A percentile compares a stretch with the other conserved stretches of the same genome.
phyloP scores from a whole-genome alignment of 192 early-diverging fungal genomes.

The Backusella liffmaniae region DNA sequence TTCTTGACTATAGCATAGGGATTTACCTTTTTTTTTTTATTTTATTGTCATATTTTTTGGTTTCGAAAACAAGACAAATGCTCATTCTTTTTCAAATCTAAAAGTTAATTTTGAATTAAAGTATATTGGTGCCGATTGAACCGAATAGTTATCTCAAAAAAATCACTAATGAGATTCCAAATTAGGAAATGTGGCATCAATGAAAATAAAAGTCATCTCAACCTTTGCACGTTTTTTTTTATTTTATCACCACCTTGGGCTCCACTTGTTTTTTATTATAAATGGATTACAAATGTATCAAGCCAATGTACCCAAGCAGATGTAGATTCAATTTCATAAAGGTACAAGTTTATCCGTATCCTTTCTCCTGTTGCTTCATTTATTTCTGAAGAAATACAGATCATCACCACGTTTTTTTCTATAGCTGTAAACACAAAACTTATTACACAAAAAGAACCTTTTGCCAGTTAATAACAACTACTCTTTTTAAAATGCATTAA shows the following conservation, averaged over 20 bases:
- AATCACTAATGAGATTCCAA: background rate
- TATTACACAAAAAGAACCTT: background rate
- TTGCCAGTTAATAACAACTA: too few relatives aligned
- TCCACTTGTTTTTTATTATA: background rate
- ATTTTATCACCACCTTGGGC: background rate
- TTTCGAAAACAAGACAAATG: too few relatives aligned
- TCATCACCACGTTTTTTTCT: too few relatives aligned
- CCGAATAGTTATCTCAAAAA: background rate
- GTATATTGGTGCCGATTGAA: background rate
- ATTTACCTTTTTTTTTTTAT: too few relatives aligned
- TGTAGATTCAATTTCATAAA: background rate
- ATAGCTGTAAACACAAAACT: too few relatives aligned
- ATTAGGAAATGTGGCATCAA: background rate
- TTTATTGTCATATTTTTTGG: too few relatives aligned
- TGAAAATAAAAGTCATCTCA: conserved; percentile 30
- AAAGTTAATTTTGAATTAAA: too few relatives aligned
- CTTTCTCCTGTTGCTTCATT: background rate
- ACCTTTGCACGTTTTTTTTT: conserved; percentile 38
- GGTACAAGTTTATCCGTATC: background rate
- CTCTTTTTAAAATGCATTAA: background rate
- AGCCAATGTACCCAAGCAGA: background rate
- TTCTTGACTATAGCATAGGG: too few relatives aligned
- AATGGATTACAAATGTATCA: background rate
- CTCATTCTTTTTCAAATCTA: too few relatives aligned
- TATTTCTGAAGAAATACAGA: background rate